Evolutionary conservation across 805 yeast species (phyloP), one percentile per base, ranked within the genome.

Genomic region (Maudiozyma turicensis): DNA sequence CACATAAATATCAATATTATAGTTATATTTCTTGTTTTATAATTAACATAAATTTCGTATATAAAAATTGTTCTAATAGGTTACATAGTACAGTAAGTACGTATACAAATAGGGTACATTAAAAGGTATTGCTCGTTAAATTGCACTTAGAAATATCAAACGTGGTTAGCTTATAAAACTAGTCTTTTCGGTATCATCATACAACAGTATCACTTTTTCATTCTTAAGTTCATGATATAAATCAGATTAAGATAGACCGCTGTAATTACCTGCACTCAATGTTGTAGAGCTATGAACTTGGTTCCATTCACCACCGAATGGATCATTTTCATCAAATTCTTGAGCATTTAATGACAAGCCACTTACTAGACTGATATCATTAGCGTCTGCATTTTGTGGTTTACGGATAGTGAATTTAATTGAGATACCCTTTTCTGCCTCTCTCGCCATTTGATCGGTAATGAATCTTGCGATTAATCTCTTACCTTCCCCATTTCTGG

Each of bases 401-500:
- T 56, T 59, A 48, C 67, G 67, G 45, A 78, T 65, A n/a, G 73
- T 67, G 60, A 84, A 86, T 63, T 82, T 79, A 42, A 84, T 69
- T 58, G 81, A 84, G 46, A 87, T 80, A 40, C 96, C 96, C 32
- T 80, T 72, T 13, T 80, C 80, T 26, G 83, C 74, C 66, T 88
- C 96, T n/a, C 67, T 67, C 7, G 85, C 95, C 40, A 67, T 63
- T 5, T 84, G 84, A 40, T 77, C 78, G 3, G 96, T 91, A 63
- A 82, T 71, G 61, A 91, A 88, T 67, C 96, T 81, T 14, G 95
- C 96, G 60, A 91, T 81, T 42, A 90, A 73, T 58, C 84, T 80
- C 58, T 83, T 82, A 32, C 54, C 55, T 55, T 84, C 89, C 3
- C 57, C 56, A 44, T 55, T 51, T 52, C 67, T 65, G 30, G 57